These are phyloP conservation scores for Syncephalastrum contaminatum DNA, from an alignment of 371 early-diverging fungal species.

Conservation along the genomic window DNA sequence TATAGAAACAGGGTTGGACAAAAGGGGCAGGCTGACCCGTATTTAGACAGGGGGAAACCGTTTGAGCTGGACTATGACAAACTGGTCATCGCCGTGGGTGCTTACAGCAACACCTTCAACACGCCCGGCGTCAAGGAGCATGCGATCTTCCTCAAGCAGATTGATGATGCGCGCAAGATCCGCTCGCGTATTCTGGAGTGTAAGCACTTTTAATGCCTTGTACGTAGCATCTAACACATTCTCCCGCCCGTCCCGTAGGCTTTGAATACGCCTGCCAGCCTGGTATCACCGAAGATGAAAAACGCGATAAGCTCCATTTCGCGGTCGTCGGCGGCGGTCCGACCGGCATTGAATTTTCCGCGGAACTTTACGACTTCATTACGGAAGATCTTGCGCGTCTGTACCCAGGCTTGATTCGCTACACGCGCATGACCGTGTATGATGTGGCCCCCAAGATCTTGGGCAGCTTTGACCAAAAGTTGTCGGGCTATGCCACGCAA, in stretches of 20 bases:
- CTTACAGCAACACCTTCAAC: constrained; percentile 78
- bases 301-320: constrained; percentile 76
- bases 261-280: constrained; percentile 80
- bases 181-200: constrained; percentile 71
- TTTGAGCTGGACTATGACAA: constrained; percentile 69
- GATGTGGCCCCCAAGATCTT: constrained; percentile 75
- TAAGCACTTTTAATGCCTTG: constrained; percentile 18
- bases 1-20: neutral
- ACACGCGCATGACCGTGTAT: constrained; percentile 68
- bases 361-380: constrained; percentile 79
- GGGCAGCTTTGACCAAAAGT: constrained; percentile 65
- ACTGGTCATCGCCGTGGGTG: constrained; percentile 81
- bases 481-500: constrained; percentile 66
- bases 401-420: constrained; percentile 60
- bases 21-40: neutral
- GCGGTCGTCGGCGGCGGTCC: constrained; percentile 84
- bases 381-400: constrained; percentile 69
- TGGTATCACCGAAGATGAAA: constrained; percentile 62
- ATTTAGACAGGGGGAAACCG: constrained; percentile 22
- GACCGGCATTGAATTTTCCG: constrained; percentile 73
- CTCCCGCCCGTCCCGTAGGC: constrained; percentile 14
- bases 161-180: constrained; percentile 72
- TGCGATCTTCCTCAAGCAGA: constrained; percentile 72
- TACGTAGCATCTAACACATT: neutral
- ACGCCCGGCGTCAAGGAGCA: constrained; percentile 79